phyloP scores from a whole-genome alignment of 768 basidiomycete genomes.

The Leccinellum albellum region DNA sequence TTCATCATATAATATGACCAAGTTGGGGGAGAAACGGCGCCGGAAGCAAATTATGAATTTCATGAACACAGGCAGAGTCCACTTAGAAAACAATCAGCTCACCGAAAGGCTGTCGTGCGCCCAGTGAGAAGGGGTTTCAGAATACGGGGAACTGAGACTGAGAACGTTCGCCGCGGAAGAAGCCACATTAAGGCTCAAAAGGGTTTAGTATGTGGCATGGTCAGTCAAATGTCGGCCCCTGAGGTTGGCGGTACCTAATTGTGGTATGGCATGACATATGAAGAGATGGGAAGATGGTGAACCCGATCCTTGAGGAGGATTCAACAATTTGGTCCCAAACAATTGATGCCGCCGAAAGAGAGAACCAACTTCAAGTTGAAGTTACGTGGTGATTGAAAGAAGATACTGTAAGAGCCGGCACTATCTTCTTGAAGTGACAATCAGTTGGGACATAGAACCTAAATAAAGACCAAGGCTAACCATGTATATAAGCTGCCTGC shows the following conservation, averaged over 20 bases:
- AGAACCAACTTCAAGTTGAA: background rate
- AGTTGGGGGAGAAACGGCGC: background rate
- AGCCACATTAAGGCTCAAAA: conserved; percentile 4
- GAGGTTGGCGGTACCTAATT: background rate
- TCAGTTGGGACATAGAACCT: background rate
- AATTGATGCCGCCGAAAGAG: background rate
- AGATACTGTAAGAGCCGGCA: background rate
- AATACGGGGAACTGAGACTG: conserved; percentile 9
- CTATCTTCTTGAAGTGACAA: background rate
- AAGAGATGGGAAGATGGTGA: background rate
- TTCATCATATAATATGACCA: conserved; percentile 3
- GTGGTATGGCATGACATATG: background rate
- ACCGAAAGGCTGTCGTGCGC: background rate
- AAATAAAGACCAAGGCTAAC: conserved; percentile 10
- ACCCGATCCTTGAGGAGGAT: background rate
- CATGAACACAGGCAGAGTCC: background rate
- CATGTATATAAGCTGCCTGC: conserved; percentile 6
- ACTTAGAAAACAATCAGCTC: background rate
- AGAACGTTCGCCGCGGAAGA: background rate
- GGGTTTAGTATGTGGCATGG: conserved; percentile 15
- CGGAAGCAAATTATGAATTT: background rate
- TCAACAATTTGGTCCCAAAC: background rate
- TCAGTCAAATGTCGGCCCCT: background rate
- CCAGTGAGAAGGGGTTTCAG: conserved; percentile 11
- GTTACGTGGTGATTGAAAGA: background rate